A percentile compares a stretch with the other conserved stretches of the same genome.
Conservation (phyloP, 108 stramenopile species). For the Stephanodiscus minutulus region DNA sequence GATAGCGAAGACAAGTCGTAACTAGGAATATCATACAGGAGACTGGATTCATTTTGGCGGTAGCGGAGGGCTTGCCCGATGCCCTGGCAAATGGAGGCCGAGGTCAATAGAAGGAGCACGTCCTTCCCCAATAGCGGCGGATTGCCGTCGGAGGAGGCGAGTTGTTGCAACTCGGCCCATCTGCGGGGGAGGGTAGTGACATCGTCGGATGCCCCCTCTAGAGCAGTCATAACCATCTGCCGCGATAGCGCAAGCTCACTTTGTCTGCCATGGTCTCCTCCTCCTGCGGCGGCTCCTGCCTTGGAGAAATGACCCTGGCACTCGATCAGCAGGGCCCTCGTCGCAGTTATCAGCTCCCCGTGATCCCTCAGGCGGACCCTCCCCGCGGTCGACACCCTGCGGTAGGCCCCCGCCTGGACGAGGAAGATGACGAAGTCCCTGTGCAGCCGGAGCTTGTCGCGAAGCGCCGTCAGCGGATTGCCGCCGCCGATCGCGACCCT, state of each 20-base stretch:
- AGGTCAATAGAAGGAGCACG: slow-evolving; percentile 14
- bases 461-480: slow-evolving; percentile 16
- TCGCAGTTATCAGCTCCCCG: slow-evolving; percentile 40
- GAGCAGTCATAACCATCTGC: slow-evolving; percentile 2
- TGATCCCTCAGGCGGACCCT: slow-evolving; percentile 41
- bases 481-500: background rate
- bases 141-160: background rate
- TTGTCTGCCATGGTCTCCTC: slow-evolving; percentile 2
- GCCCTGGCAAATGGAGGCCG: slow-evolving; percentile 23
- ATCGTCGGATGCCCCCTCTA: slow-evolving; percentile 28
- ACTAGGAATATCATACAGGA: slow-evolving; percentile 35
- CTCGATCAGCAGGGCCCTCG: slow-evolving; percentile 19
- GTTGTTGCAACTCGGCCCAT: slow-evolving; percentile 39
- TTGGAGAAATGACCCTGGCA: slow-evolving; percentile 22
- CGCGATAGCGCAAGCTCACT: slow-evolving; percentile 8
- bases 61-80: slow-evolving; percentile 35
- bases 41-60: slow-evolving; percentile 23
- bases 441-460: slow-evolving; percentile 35
- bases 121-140: background rate
- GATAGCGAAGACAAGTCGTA: slow-evolving; percentile 3
- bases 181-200: slow-evolving; percentile 15
- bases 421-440: slow-evolving; percentile 39
- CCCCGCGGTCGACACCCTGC: slow-evolving; percentile 22
- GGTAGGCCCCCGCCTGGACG: slow-evolving; percentile 36
- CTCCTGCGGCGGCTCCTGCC: slow-evolving; percentile 3